These are phyloP conservation scores for Fistulina hepatica DNA, from an alignment of 1,284 basidiomycete species.

Conservation along the genomic window DNA sequence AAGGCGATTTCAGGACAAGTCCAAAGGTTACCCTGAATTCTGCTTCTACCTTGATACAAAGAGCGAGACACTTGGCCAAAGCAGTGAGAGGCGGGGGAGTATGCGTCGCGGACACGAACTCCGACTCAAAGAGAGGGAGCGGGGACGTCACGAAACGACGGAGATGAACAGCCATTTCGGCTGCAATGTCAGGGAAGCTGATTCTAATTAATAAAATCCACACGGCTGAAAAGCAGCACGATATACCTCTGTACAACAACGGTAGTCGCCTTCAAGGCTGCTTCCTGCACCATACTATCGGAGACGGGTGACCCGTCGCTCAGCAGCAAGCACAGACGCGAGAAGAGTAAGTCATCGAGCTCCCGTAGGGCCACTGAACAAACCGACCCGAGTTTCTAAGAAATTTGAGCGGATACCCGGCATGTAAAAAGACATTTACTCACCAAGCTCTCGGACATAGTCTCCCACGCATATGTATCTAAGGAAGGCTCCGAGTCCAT, in stretches of 20 bases:
- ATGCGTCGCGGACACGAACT: slow-evolving; percentile 63
- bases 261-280: slow-evolving; percentile 72
- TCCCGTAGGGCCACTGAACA: slow-evolving; percentile 68
- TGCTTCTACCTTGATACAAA: slow-evolving; percentile 69
- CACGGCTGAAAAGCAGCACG: not conserved
- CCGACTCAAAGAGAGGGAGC: slow-evolving; percentile 78
- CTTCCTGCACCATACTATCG: slow-evolving; percentile 75
- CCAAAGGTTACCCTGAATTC: not conserved
- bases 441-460: slow-evolving; percentile 76
- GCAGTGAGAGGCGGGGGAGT: slow-evolving; percentile 71
- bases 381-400: slow-evolving; percentile 79
- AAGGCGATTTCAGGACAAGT: slow-evolving; percentile 5
- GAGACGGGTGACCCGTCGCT: slow-evolving; percentile 75
- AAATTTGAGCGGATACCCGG: slow-evolving; percentile 1
- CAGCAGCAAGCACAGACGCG: slow-evolving; percentile 64
- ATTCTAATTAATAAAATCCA: not conserved
- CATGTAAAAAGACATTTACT: slow-evolving; percentile 14
- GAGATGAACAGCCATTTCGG: slow-evolving; percentile 69
- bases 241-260: slow-evolving; percentile 74
- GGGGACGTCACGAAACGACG: slow-evolving; percentile 86
- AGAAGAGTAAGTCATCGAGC: slow-evolving; percentile 61
- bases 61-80: slow-evolving; percentile 81
- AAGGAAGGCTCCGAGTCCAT: slow-evolving; percentile 67
- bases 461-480: slow-evolving; percentile 82
- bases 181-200: slow-evolving; percentile 75